Evolutionary conservation across 108 stramenopile species (phyloP).

Genomic region (Fragilaria radians): DNA sequence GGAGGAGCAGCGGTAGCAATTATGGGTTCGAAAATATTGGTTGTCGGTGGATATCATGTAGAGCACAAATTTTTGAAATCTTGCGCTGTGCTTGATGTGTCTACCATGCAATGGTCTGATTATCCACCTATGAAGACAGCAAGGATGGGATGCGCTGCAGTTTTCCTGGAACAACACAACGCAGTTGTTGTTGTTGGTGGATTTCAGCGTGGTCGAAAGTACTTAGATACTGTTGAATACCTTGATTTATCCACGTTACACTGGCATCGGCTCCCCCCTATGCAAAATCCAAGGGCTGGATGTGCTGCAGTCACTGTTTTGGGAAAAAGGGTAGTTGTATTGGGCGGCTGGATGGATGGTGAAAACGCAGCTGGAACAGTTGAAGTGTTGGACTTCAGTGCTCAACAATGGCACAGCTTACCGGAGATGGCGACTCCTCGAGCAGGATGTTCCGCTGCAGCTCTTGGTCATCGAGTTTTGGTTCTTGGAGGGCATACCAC

Average conservation of each 20-base stretch:
- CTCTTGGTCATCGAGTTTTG: background rate
- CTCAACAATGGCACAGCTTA: background rate
- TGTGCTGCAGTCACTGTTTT: conserved; percentile 6
- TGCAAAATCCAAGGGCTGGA: background rate
- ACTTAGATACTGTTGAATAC: conserved; percentile 4
- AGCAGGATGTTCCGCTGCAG: conserved; percentile 1
- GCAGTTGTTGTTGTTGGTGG: background rate
- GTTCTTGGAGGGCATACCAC: background rate
- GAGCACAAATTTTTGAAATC: background rate
- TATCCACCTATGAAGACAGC: background rate
- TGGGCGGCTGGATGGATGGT: conserved; percentile 3
- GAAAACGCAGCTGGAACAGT: background rate
- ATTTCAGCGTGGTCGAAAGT: background rate
- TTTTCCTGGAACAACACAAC: background rate
- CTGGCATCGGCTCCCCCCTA: conserved; percentile 3
- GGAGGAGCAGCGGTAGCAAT: conserved; percentile 7
- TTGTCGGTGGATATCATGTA: background rate
- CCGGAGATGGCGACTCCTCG: background rate
- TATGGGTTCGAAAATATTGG: background rate
- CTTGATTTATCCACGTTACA: background rate
- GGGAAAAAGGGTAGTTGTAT: background rate
- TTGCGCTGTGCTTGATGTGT: background rate
- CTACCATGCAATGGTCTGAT: background rate
- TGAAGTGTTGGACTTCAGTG: conserved; percentile 1
- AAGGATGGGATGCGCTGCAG: conserved; percentile 3